Base-by-base conservation (phyloP, 2,329 filamentous ascomycete species). In the Escovopsis sp. region DNA sequence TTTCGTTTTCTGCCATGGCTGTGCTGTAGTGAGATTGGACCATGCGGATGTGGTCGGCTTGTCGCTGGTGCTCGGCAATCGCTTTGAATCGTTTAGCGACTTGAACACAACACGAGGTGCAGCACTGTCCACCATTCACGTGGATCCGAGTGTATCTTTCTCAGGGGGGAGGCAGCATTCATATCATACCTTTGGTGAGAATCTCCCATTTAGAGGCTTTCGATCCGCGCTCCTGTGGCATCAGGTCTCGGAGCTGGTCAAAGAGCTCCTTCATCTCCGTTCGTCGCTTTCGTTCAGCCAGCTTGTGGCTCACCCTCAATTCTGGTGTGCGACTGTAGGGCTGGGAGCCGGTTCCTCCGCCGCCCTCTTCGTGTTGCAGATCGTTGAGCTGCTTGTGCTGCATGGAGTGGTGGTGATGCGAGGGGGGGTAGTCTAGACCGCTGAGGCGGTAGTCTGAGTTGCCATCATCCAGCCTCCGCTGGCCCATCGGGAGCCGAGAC, bases 151-250 rank as follows among this genome's bases (percentile, higher is more conserved):
- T 32, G n/a, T 26, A 2, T 12, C 11, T 42, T 51, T 46, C 54
- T 26, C 2, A 36, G 18, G 12, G 19, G 12, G 4, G n/a, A 18
- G 6, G 23, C 23, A 23, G 23, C 6, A 12, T 19, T 11, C 19
- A n/a, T 26, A 6, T 9, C 6, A 19, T 6, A 57, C 85, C 82
- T 68, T 89, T 89, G 3, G 82, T 87, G 12, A 93, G 58, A 39
- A 89, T 87, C 53, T 93, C 85, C 85, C 85, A 93, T 53, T 93
- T 93, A 51, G 83, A 88, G 0, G 85, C 85, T 58, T 91, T 93
- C 23, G 81, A 82, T 2, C 85, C 85, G 12, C 85, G 76, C 53
- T 85, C 84, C 51, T 86, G 82, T 1, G 84, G 84, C 64, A 89
- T 80, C 33, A 86, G 68, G 50, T 83, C 80, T 50, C 85, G 76